phyloP scores from a whole-genome alignment of 345 rosid genomes.

The Melastoma malabathricum region DNA sequence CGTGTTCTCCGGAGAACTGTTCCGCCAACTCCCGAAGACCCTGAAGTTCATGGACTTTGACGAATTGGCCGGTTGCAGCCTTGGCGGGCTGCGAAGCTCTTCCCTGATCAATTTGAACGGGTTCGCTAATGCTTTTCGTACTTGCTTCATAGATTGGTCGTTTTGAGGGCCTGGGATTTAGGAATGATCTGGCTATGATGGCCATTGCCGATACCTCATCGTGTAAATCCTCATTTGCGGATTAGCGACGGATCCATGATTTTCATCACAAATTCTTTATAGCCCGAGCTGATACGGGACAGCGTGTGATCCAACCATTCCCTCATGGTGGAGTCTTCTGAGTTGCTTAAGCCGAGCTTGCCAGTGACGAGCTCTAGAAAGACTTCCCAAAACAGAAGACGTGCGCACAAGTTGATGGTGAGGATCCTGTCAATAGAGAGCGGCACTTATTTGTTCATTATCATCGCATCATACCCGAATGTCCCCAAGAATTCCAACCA shows the following conservation, averaged over 20 bases:
- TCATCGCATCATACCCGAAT: too few relatives aligned
- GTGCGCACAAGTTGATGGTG: slow-evolving; percentile 40
- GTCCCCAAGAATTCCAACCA: too few relatives aligned
- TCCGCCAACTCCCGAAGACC: slow-evolving; percentile 77
- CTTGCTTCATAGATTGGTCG: slow-evolving; percentile 74
- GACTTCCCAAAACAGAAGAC: slow-evolving; percentile 83
- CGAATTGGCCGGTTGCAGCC: slow-evolving; percentile 63
- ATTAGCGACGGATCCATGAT: slow-evolving; percentile 73
- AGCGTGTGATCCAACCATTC: slow-evolving; percentile 46
- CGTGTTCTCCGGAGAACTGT: slow-evolving; percentile 40
- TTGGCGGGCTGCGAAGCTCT: slow-evolving; percentile 46
- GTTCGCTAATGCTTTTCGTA: slow-evolving; percentile 81
- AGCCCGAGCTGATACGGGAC: slow-evolving; percentile 42
- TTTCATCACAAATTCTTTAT: slow-evolving; percentile 61
- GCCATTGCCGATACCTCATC: slow-evolving; percentile 99
- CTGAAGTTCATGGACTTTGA: slow-evolving; percentile 61
- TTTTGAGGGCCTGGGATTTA: slow-evolving; percentile 68
- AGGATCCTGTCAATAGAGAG: slow-evolving; percentile 10
- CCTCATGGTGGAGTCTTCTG: slow-evolving; percentile 40
- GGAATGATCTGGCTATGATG: slow-evolving; percentile 79
- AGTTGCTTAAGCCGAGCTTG: slow-evolving; percentile 64
- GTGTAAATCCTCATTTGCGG: slow-evolving; percentile 70
- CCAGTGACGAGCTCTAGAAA: slow-evolving; percentile 86
- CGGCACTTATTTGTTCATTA: too few relatives aligned
- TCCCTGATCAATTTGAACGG: slow-evolving; percentile 79